Conservation (phyloP, 2,329 filamentous ascomycete species). For the Coniochaeta hoffmannii region DNA sequence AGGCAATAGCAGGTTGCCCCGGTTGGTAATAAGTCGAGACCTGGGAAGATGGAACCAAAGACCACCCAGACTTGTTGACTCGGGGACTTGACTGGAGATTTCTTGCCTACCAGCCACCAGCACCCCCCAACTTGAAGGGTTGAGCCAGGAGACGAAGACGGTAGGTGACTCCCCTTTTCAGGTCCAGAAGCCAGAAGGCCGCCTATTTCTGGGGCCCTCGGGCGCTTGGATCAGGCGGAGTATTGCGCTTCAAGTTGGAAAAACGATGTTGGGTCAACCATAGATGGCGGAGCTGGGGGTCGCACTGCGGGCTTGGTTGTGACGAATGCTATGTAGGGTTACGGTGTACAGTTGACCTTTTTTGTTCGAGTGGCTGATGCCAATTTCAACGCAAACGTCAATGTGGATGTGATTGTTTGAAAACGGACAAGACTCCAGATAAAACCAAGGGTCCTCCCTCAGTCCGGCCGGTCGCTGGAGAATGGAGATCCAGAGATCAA, state of each 20-base stretch:
- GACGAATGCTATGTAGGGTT: too few species aligned
- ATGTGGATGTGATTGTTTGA: neutral
- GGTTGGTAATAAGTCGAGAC: constrained; percentile 1
- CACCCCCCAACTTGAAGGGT: too few species aligned
- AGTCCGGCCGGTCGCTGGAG: neutral
- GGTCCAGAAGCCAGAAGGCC: neutral
- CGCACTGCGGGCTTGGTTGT: too few species aligned
- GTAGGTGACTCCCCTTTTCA: neutral
- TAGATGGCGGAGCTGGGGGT: neutral
- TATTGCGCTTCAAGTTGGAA: too few species aligned
- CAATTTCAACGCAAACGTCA: neutral
- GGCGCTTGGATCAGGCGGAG: too few species aligned
- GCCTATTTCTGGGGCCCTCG: neutral
- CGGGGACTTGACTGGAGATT: neutral
- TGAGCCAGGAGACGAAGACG: neutral
- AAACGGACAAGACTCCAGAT: neutral
- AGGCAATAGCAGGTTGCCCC: neutral
- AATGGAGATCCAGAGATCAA: neutral
- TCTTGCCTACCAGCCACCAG: neutral
- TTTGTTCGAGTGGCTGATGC: neutral
- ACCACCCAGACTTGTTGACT: too few species aligned
- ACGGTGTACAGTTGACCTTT: too few species aligned
- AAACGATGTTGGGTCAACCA: neutral
- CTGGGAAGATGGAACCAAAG: neutral
- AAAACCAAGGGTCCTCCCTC: neutral